Evolutionary conservation across 345 rosid species (phyloP).

Genomic region (Hirschfeldia incana): DNA sequence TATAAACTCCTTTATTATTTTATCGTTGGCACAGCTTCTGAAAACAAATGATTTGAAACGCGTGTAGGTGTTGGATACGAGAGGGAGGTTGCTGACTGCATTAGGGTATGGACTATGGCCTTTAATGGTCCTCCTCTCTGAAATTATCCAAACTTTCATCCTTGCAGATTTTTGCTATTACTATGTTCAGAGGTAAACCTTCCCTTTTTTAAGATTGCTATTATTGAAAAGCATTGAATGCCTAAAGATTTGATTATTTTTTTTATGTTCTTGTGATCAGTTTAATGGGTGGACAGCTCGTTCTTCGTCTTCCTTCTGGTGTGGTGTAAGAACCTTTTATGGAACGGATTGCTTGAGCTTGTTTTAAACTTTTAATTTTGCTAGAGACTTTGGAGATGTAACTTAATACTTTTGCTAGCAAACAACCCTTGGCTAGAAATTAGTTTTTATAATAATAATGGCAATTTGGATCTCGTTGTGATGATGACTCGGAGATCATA

Average conservation of each 20-base stretch:
- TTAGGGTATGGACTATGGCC: conserved; percentile 96
- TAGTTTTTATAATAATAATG: conserved; percentile 12
- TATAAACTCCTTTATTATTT: background rate
- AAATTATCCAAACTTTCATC: conserved; percentile 85
- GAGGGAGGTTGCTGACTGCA: conserved; percentile 67
- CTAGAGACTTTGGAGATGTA: conserved; percentile 10
- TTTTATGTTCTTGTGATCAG: conserved; percentile 40
- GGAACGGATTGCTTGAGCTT: background rate
- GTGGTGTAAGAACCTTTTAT: conserved; percentile 53
- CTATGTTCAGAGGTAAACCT: conserved; percentile 60
- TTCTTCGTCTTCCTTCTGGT: conserved; percentile 85
- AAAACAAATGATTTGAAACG: background rate
- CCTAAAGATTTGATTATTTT: background rate
- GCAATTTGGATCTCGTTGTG: background rate
- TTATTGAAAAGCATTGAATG: conserved; percentile 2
- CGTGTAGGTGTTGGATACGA: conserved; percentile 65
- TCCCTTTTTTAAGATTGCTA: background rate
- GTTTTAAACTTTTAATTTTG: background rate
- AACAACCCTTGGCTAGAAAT: conserved; percentile 6
- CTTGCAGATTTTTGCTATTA: conserved; percentile 91
- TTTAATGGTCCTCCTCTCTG: conserved; percentile 74
- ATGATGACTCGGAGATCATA: background rate
- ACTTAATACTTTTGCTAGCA: conserved; percentile 19
- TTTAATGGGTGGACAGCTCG: conserved; percentile 83
- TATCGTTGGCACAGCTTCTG: background rate